A percentile compares a stretch with the other conserved stretches of the same genome.
Conservation (phyloP, 768 basidiomycete species). For the Dentipellis fragilis region DNA sequence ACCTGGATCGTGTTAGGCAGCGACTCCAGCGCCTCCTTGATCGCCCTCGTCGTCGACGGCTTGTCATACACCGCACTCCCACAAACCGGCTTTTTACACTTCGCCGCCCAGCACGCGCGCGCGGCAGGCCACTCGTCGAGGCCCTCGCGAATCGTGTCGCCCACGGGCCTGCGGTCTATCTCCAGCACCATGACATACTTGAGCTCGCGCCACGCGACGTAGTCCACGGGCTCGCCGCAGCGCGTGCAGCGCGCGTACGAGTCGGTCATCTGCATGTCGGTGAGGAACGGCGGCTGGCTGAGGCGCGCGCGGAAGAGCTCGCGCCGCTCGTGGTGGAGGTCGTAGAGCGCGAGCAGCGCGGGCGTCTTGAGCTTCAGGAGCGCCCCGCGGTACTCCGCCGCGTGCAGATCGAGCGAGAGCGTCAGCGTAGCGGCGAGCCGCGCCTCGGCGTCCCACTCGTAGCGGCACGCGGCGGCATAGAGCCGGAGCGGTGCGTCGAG, state of each 20-base stretch:
- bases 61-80: conserved; percentile 45
- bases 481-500: conserved; percentile 40
- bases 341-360: conserved; percentile 44
- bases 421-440: conserved; percentile 44
- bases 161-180: conserved; percentile 48
- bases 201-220: conserved; percentile 56
- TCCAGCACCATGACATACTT: conserved; percentile 46
- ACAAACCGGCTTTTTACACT: conserved; percentile 37
- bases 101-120: conserved; percentile 50
- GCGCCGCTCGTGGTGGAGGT: conserved; percentile 43
- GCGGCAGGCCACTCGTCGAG: conserved; percentile 48
- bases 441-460: conserved; percentile 49
- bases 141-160: conserved; percentile 47
- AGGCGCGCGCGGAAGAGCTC: conserved; percentile 40
- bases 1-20: conserved; percentile 30
- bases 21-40: conserved; percentile 42
- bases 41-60: conserved; percentile 40
- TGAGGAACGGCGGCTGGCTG: conserved; percentile 43
- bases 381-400: conserved; percentile 31
- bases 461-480: conserved; percentile 45
- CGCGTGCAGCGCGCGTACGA: conserved; percentile 42
- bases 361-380: conserved; percentile 38
- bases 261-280: conserved; percentile 25
- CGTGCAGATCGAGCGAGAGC: conserved; percentile 42
- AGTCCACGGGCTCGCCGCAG: conserved; percentile 39